These are phyloP conservation scores for Ramichloridium luteum DNA, from an alignment of 2,329 filamentous ascomycete species.

Conservation along the genomic window DNA sequence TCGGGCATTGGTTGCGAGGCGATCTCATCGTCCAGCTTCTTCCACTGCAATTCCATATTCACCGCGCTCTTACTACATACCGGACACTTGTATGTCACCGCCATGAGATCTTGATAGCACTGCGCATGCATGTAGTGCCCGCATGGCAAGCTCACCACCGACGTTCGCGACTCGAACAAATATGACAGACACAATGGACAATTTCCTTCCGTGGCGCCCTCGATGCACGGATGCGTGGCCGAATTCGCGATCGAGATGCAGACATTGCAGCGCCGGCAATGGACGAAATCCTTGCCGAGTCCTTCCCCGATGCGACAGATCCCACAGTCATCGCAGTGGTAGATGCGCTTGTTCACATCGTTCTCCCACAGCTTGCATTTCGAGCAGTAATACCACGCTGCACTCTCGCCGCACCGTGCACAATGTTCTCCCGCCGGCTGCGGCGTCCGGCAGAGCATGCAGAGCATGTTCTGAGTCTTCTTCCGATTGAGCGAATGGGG, in stretches of 20 bases:
- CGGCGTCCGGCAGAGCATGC: slow-evolving; percentile 83
- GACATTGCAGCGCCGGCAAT: slow-evolving; percentile 94
- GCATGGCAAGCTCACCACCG: slow-evolving; percentile 88
- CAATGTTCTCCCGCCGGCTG: slow-evolving; percentile 74
- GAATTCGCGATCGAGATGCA: slow-evolving; percentile 85
- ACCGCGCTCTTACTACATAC: slow-evolving; percentile 94
- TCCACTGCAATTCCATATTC: slow-evolving; percentile 94
- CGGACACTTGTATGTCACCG: slow-evolving; percentile 85
- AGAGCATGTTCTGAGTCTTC: slow-evolving; percentile 89
- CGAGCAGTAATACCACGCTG: slow-evolving; percentile 83
- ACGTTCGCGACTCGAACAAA: slow-evolving; percentile 80
- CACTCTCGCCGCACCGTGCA: slow-evolving; percentile 58
- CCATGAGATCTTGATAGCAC: slow-evolving; percentile 81
- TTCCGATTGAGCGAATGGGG: slow-evolving; percentile 54
- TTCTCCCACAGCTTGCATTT: slow-evolving; percentile 98
- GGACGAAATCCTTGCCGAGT: slow-evolving; percentile 90
- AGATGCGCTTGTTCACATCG: slow-evolving; percentile 78
- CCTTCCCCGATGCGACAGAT: slow-evolving; percentile 87
- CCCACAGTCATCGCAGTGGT: slow-evolving; percentile 91
- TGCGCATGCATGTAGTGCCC: slow-evolving; percentile 89
- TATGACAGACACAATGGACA: slow-evolving; percentile 96
- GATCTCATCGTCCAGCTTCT: slow-evolving; percentile 79
- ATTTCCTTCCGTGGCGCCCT: slow-evolving; percentile 85
- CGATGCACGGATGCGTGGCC: slow-evolving; percentile 81
- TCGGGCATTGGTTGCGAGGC: slow-evolving; percentile 80